A percentile compares a stretch with the other conserved stretches of the same genome.
Conservation (phyloP, 2,329 filamentous ascomycete genomes). For the Penicillium sumatraense region DNA sequence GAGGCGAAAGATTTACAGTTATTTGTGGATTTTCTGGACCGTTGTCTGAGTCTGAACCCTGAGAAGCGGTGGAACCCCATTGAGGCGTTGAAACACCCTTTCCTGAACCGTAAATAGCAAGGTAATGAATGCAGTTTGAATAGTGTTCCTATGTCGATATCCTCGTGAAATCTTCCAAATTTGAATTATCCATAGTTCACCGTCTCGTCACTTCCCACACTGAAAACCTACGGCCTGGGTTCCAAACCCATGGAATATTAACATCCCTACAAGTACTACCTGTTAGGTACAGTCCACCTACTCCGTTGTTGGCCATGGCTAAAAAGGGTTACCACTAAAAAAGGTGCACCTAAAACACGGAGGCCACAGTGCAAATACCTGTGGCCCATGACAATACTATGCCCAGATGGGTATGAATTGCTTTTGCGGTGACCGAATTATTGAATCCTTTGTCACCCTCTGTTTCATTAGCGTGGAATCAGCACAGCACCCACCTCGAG, state of each 20-base stretch:
- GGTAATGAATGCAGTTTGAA: background rate
- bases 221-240: no score
- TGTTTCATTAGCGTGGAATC: background rate
- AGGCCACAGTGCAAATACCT: no score
- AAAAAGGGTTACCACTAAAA: background rate
- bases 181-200: background rate
- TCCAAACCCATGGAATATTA: no score
- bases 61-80: conserved; percentile 87
- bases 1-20: conserved; percentile 78
- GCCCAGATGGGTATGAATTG: background rate
- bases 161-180: background rate
- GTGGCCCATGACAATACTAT: no score
- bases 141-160: background rate
- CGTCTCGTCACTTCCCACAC: no score
- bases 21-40: conserved; percentile 86
- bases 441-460: background rate
- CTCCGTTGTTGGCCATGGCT: no score
- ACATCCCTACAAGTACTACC: no score
- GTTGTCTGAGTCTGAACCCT: conserved; percentile 85
- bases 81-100: conserved; percentile 87
- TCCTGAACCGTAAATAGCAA: conserved; percentile 64
- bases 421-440: background rate
- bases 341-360: no score
- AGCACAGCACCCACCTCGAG: background rate
- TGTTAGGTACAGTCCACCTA: no score